These are phyloP conservation scores for Fomes fomentarius DNA, from an alignment of 1,284 basidiomycete species.

Conservation along the genomic window DNA sequence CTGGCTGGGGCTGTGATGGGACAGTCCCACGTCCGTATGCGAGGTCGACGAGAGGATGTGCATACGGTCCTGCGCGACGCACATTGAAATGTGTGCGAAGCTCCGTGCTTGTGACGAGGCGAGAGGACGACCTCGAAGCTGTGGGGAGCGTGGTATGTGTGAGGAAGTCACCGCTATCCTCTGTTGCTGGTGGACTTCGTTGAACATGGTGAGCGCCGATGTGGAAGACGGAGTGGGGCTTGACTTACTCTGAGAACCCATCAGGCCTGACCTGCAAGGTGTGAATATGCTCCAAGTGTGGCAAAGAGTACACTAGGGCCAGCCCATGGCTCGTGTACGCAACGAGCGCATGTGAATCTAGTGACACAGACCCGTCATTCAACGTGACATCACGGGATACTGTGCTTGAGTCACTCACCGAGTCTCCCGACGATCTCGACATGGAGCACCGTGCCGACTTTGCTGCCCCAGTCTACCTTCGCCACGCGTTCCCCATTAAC, in stretches of 20 bases:
- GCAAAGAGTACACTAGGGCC: slow-evolving; percentile 70
- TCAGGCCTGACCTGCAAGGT: slow-evolving; percentile 47
- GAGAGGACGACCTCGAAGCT: slow-evolving; percentile 34
- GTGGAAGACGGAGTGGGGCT: not conserved
- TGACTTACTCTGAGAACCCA: slow-evolving; percentile 45
- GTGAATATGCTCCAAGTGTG: slow-evolving; percentile 61
- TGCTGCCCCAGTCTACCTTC: slow-evolving; percentile 60
- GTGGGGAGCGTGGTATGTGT: slow-evolving; percentile 42
- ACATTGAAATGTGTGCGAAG: slow-evolving; percentile 64
- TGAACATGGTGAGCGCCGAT: not conserved
- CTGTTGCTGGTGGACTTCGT: slow-evolving; percentile 50
- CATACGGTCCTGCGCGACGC: slow-evolving; percentile 47
- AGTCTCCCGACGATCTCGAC: slow-evolving; percentile 58
- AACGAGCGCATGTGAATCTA: slow-evolving; percentile 66
- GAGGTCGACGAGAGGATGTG: slow-evolving; percentile 54
- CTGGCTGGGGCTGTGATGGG: slow-evolving; percentile 61
- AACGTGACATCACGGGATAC: not conserved
- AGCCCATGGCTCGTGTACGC: slow-evolving; percentile 61
- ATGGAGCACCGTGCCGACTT: slow-evolving; percentile 49
- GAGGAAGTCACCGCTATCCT: slow-evolving; percentile 60
- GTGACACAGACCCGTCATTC: not conserved
- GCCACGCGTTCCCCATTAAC: slow-evolving; percentile 63
- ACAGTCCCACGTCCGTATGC: slow-evolving; percentile 42
- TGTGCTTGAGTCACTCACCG: slow-evolving; percentile 38
- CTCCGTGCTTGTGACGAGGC: slow-evolving; percentile 35